Evolutionary conservation across 306 rosid species (phyloP).

Genomic region (Adenanthera pavonina): DNA sequence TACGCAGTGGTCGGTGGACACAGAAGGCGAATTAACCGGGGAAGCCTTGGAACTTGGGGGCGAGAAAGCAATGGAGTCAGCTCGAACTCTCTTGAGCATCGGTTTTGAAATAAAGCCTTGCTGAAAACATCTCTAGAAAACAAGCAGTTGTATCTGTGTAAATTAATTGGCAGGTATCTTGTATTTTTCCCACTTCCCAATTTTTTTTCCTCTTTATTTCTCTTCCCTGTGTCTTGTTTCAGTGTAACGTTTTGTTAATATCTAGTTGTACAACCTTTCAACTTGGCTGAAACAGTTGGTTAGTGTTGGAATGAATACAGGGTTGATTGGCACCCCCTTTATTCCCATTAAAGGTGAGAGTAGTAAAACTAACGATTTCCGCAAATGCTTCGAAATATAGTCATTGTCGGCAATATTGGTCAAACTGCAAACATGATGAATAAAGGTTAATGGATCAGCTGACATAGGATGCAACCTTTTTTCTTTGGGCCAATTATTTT

Average conservation of each 20-base stretch:
- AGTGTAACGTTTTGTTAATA: conserved; percentile 63
- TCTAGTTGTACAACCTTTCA: conserved; percentile 48
- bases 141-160: conserved; percentile 53
- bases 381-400: neutral
- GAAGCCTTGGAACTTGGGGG: conserved; percentile 95
- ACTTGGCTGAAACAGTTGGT: conserved; percentile 53
- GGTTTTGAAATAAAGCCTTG: conserved; percentile 99
- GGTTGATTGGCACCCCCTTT: conserved; percentile 39
- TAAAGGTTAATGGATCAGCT: neutral
- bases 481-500: neutral
- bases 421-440: neutral
- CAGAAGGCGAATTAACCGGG: conserved; percentile 88
- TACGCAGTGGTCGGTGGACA: conserved; percentile 83
- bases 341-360: conserved; percentile 18
- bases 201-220: neutral
- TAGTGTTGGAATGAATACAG: conserved; percentile 46
- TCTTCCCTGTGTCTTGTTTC: conserved; percentile 43
- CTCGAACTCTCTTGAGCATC: conserved; percentile 94
- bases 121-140: conserved; percentile 50
- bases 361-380: neutral
- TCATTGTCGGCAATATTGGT: neutral
- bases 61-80: conserved; percentile 97
- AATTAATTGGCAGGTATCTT: conserved; percentile 58
- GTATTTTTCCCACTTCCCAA: conserved; percentile 36
- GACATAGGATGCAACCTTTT: neutral